phyloP scores from a whole-genome alignment of 176 grass and related monocot genomes.

The Elaeis guineensis region DNA sequence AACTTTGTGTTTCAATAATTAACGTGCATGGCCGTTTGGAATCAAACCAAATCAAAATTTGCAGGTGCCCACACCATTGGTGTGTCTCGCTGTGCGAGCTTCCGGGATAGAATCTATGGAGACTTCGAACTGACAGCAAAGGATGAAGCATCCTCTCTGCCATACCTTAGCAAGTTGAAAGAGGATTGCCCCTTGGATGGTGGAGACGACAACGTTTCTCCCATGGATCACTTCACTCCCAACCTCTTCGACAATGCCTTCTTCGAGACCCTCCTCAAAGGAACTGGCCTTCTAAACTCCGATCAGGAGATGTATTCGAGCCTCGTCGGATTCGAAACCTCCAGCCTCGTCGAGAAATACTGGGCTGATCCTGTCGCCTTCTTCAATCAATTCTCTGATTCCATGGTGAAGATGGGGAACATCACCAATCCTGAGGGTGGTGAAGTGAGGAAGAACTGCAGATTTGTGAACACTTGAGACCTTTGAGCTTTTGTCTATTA shows the following conservation, averaged over 20 bases:
- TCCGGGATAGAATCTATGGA: slow-evolving; percentile 60
- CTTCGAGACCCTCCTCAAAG: slow-evolving; percentile 54
- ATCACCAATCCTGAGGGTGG: slow-evolving; percentile 81
- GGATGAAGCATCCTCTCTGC: slow-evolving; percentile 35
- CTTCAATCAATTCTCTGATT: slow-evolving; percentile 92
- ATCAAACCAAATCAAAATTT: too few species aligned
- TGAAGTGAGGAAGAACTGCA: slow-evolving; percentile 88
- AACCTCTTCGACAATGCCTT: slow-evolving; percentile 76
- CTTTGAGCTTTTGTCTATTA: background rate
- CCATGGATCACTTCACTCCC: slow-evolving; percentile 61
- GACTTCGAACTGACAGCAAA: slow-evolving; percentile 69
- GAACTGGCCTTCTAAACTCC: slow-evolving; percentile 81
- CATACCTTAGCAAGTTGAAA: slow-evolving; percentile 72
- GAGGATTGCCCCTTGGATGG: slow-evolving; percentile 52
- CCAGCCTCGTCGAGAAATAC: slow-evolving; percentile 68
- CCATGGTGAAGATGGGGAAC: slow-evolving; percentile 99
- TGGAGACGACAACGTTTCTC: slow-evolving; percentile 68
- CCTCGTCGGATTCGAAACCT: slow-evolving; percentile 45
- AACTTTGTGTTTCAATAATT: too few species aligned
- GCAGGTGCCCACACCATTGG: slow-evolving; percentile 88
- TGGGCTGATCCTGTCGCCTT: slow-evolving; percentile 63
- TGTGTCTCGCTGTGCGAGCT: slow-evolving; percentile 63
- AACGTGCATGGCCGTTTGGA: too few species aligned
- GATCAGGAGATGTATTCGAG: slow-evolving; percentile 99
- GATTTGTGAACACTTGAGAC: slow-evolving; percentile 76